Base-by-base conservation (phyloP, 2,329 filamentous ascomycete species). In the Fusarium sarcochroum region DNA sequence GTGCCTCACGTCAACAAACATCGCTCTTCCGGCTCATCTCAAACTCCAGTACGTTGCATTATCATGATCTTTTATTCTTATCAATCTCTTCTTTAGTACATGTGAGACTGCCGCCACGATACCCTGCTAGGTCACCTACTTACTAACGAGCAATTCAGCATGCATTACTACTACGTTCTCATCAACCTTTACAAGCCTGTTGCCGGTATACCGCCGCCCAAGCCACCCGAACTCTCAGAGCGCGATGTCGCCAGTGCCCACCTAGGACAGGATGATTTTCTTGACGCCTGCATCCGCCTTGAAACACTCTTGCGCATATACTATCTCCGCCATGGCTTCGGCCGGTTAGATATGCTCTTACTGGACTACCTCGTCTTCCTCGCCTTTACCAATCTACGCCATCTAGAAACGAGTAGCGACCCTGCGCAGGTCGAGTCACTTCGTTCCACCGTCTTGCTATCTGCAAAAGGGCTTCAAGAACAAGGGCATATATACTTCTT, bases 291-390 rank as follows among this genome's bases (percentile, higher is more conserved):
- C 27, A 8, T 46, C 9, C 42, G 18, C n/a, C 37, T 64, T 30
- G 53, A 71, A 15, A 71, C 70, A 2, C 30, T 73, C 4, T n/a
- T 71, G 9, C 63, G 71, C 5, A 52, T 73, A 9, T 72, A 73
- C 41, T 71, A 71, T 20, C 61, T 73, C 7, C 70, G 71, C 10
- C 66, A 73, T 15, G 66, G 70, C 9, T 72, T 69, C 45, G 76
- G 77, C 32, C 18, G 34, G 8, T 27, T 41, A 20, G 40, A 52
- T n/a, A 52, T 34, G 17, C 15, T 32, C 25, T n/a, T 52, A 7
- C 3, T 52, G 13, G 7, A n/a, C 11, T 25, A n/a, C 7, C 49
- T 52, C 4, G 25, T 44, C 21, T 20, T 32, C 10, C 13, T 52
- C 8, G 15, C 23, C n/a, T 34, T 34, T 18, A 18, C 15, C 14